phyloP scores from a whole-genome alignment of 768 basidiomycete genomes.

The Russula emetica region DNA sequence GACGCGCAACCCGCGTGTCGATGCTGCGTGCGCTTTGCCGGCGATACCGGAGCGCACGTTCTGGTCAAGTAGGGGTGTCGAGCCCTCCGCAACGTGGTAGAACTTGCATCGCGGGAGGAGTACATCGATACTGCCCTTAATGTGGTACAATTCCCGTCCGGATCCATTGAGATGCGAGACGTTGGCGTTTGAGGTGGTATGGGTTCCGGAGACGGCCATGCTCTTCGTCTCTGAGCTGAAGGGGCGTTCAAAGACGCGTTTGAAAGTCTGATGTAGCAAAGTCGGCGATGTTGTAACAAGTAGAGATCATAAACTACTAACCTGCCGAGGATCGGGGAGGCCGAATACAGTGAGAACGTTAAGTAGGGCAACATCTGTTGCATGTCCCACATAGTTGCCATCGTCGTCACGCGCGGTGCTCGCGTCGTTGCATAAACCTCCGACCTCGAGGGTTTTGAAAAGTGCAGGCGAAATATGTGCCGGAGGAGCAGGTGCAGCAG shows the following conservation, averaged over 20 bases:
- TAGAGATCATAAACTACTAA: slow-evolving; percentile 37
- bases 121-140: slow-evolving; percentile 89
- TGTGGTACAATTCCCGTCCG: slow-evolving; percentile 74
- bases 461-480: slow-evolving; percentile 57
- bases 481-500: slow-evolving; percentile 41
- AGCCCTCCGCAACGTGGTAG: slow-evolving; percentile 87
- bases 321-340: slow-evolving; percentile 64
- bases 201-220: slow-evolving; percentile 84
- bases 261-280: slow-evolving; percentile 48
- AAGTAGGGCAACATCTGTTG: slow-evolving; percentile 88
- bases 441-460: slow-evolving; percentile 71
- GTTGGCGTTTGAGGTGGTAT: slow-evolving; percentile 38
- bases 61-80: slow-evolving; percentile 73
- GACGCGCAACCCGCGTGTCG: slow-evolving; percentile 75
- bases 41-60: slow-evolving; percentile 64
- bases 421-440: slow-evolving; percentile 88
- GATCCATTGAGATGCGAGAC: slow-evolving; percentile 33
- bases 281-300: not conserved
- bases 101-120: slow-evolving; percentile 82
- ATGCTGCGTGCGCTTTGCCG: slow-evolving; percentile 64
- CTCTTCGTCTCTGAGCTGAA: slow-evolving; percentile 94
- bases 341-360: slow-evolving; percentile 70
- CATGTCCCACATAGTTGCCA: slow-evolving; percentile 76
- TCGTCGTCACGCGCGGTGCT: slow-evolving; percentile 58
- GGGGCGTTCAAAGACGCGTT: slow-evolving; percentile 70